Base-by-base conservation (phyloP, 495 filamentous ascomycete genomes). In the Penicillium nucicola region DNA sequence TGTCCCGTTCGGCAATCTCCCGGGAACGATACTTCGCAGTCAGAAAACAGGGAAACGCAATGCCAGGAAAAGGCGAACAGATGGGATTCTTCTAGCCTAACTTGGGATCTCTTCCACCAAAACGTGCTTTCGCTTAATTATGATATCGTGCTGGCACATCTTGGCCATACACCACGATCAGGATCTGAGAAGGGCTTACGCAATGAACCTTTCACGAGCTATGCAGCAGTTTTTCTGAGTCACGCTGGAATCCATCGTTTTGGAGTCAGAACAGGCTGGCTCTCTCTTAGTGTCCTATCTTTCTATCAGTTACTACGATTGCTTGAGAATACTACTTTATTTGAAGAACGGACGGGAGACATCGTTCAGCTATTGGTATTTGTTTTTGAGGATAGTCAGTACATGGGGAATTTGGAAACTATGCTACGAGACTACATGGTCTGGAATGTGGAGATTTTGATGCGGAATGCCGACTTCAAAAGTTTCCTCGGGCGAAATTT, bases 201-300 rank as follows among this genome's bases (percentile, higher is more conserved):
- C 39, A 59, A 17, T 36, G 23, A 59, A 14, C 47, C 42, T 52
- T 23, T 25, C 18, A 58, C 59, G 36, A 47, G 69, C 52, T 72
- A 68, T 39, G 50, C 57, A 7, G 44, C 49, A 8, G 53, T 67
- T 2, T 62, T 71, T 48, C 55, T 70, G 28, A 22, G 42, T 43
- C 65, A 71, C 31, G 69, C 65, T 28, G 45, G 50, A 31, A 46
- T 72, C 2, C 56, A 71, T 53, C 47, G 57, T 37, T 60, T 70
- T 42, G 62, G 50, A 28, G 42, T 65, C 25, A 58, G 53, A 37
- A 64, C 58, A 37, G 52, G 57, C 19, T 67, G 58, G 28, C 41
- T 55, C 17, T 50, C 50, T 6, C 47, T 74, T 34, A 56, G 56
- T 34, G 46, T 30, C 19, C 54, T 72, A 42, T 58, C 62, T 14